Percentiles rank a stretch among this genome's conserved stretches.
Evolutionary conservation across 2,329 filamentous ascomycete species (phyloP).

Genomic region (Nigrograna mackinnonii): DNA sequence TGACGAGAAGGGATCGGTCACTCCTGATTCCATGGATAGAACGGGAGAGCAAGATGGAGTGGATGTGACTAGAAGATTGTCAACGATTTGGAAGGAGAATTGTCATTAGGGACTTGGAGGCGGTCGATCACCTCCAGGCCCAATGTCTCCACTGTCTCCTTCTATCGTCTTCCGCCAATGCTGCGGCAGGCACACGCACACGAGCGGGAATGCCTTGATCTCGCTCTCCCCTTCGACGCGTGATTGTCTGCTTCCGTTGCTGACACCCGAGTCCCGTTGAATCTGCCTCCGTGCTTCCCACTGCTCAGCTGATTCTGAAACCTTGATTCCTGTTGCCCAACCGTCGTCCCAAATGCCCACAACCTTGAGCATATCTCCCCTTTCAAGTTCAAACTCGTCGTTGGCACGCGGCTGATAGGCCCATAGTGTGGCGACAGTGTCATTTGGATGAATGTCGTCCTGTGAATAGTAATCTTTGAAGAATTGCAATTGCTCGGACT

Average conservation of each 20-base stretch:
- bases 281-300: conserved; percentile 77
- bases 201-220: conserved; percentile 96
- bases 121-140: conserved; percentile 36
- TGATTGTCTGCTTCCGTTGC: conserved; percentile 65
- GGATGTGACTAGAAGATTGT: conserved; percentile 26
- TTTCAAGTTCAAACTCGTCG: conserved; percentile 90
- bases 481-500: conserved; percentile 92
- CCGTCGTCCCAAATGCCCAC: conserved; percentile 99
- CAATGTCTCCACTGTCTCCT: conserved; percentile 61
- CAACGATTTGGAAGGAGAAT: conserved; percentile 20
- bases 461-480: conserved; percentile 99
- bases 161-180: conserved; percentile 98
- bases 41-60: conserved; percentile 17
- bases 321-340: conserved; percentile 90
- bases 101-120: conserved; percentile 32
- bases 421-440: conserved; percentile 91
- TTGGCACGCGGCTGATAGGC: conserved; percentile 92
- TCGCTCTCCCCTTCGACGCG: conserved; percentile 62
- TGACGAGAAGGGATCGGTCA: conserved; percentile 6
- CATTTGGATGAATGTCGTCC: conserved; percentile 90
- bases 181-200: conserved; percentile 92
- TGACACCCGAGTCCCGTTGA: conserved; percentile 92
- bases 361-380: conserved; percentile 97
- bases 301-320: conserved; percentile 83
- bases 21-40: not conserved